Base-by-base conservation (phyloP, 129 eudicot species). In the Arctium lappa region DNA sequence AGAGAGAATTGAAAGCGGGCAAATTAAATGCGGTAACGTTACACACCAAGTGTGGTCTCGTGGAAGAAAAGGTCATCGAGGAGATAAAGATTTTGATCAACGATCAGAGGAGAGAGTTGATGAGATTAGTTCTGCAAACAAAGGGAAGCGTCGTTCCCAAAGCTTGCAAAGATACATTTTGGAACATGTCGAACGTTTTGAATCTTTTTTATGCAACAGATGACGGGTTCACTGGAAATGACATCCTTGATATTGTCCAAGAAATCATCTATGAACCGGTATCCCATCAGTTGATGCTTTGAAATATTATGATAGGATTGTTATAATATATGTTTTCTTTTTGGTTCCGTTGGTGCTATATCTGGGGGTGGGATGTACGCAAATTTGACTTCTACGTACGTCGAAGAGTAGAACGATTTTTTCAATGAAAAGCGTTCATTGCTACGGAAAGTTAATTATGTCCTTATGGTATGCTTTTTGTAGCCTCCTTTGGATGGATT, bases 1-100 rank as follows among this genome's bases (percentile, higher is more conserved):
- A 93, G 96, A 91, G 96, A 77, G 98, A 93, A 83, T 77, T 81
- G 3, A 73, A 80, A 72, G 88, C 78, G 38, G 92, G 94, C 42
- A 89, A 91, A 82, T 73, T 89, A 29, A 93, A 89, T 73, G 91
- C 91, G 1, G 83, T 93, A 7, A 70, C 90, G 3, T 68, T 93
- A 86, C 85, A 77, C 84, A 82, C 46, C 32, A 77, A 82, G 4
- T 89, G 88, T 72, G 81, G 70, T 16, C 31, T 76, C 8, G 72
- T 75, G 31, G 76, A 85, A 80, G 96, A 88, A 69, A 69, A 74
- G 11, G 91, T 88, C 3, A 36, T 82, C 36, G 8, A 30, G 60
- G 92, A 85, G 62, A 39, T 89, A 1, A 88, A 77, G 81, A 31
- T 48, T 36, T 11, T 36, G 50, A 66, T 85, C 10, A 80, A 81